These are phyloP conservation scores for Phialophora tarda DNA, from an alignment of 2,329 filamentous ascomycete genomes.

Conservation along the genomic window DNA sequence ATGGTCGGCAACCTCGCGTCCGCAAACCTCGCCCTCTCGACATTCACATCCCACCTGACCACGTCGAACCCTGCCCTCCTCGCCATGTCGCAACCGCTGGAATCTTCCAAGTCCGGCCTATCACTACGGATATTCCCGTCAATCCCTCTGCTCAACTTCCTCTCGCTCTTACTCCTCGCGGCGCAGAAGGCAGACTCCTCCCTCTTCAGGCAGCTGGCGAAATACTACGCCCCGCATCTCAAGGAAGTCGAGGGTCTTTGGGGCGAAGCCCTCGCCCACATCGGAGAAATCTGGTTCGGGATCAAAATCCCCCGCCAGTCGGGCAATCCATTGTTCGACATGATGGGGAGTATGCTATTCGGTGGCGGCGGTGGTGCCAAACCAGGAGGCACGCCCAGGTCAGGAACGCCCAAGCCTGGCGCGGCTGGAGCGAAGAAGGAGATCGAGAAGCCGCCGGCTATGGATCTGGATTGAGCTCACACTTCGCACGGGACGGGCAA, in stretches of 20 bases:
- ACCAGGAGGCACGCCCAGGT: slow-evolving; percentile 46
- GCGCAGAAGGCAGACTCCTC: slow-evolving; percentile 79
- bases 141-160: slow-evolving; percentile 92
- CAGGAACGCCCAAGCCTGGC: slow-evolving; percentile 48
- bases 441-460: slow-evolving; percentile 45
- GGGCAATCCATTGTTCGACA: slow-evolving; percentile 86
- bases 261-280: slow-evolving; percentile 80
- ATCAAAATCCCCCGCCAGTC: slow-evolving; percentile 84
- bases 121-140: slow-evolving; percentile 79
- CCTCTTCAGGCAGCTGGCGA: slow-evolving; percentile 78
- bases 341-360: slow-evolving; percentile 96
- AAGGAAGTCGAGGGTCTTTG: slow-evolving; percentile 73
- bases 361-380: slow-evolving; percentile 57
- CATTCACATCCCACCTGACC: slow-evolving; percentile 72
- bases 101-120: slow-evolving; percentile 69
- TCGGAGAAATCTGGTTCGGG: slow-evolving; percentile 96
- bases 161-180: slow-evolving; percentile 80
- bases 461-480: slow-evolving; percentile 51
- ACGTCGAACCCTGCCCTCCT: slow-evolving; percentile 62
- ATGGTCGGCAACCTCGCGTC: slow-evolving; percentile 87
- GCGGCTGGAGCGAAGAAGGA: slow-evolving; percentile 25
- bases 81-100: slow-evolving; percentile 74
- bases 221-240: slow-evolving; percentile 79
- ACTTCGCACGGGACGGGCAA: background rate
- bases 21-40: slow-evolving; percentile 79